Base-by-base conservation (phyloP, 1,284 basidiomycete genomes). In the Ceratobasidium sp. region DNA sequence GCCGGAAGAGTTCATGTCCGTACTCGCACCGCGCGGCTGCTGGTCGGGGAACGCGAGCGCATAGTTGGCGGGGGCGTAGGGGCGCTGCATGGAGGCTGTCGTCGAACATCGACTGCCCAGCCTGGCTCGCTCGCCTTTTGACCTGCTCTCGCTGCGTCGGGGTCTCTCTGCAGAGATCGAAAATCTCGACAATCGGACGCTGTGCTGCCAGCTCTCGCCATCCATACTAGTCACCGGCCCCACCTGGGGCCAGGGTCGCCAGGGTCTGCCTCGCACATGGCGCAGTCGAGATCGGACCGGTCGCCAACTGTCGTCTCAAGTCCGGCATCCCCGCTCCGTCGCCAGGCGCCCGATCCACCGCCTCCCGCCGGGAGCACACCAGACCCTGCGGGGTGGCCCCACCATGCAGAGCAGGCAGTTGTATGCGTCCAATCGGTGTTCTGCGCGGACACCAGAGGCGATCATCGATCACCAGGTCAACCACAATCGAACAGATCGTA, bases 121-220 rank as follows among this genome's bases (percentile, higher is more conserved):
- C 22, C 39, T 37, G 51, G 29, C 24, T 56, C 39, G 58, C 41
- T 54, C 64, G 48, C 46, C 34, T 39, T 39, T 61, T 39, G 58
- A 61, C 31, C 29, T 7, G 37, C 53, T 56, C 66, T 54, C n/a
- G 29, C 64, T 66, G 64, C 64, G 66, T 69, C 66, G 66, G 66
- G 66, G 56, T 69, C 66, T 51, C 66, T 39, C 58, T 69, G 66
- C 56, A 51, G 53, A 51, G 66, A 69, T 69, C 66, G 66, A 37
- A 53, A 29, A 48, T 66, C 46, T 53, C 34, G 14, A 37, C 6
- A 37, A 37, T 37, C 34, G 34, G 34, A 37, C 9, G 34, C 34
- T 37, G 39, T 56, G 66, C 39, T 41, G 53, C 51, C 51, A 43
- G 51, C 66, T 34, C 14, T 69, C 66, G 66, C 37, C 51, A 22